A percentile compares a stretch with the other conserved stretches of the same genome.
Evolutionary conservation across 2,329 filamentous ascomycete genomes (phyloP).

Genomic region (Pseudodiploospora longispora): DNA sequence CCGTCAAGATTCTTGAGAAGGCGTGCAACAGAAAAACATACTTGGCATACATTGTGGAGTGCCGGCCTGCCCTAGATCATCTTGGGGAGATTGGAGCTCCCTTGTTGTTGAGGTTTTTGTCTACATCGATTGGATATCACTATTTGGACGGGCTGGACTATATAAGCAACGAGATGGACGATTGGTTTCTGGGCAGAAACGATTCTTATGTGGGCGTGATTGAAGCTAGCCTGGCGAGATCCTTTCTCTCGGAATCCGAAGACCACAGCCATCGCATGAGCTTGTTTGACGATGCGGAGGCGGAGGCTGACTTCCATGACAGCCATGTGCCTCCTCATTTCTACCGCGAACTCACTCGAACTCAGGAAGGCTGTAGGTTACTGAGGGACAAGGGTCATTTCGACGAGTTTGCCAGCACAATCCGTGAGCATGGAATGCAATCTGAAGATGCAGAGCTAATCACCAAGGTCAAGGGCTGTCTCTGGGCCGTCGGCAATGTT

Average conservation of each 20-base stretch:
- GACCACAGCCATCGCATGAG: slow-evolving; percentile 49
- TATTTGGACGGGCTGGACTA: slow-evolving; percentile 96
- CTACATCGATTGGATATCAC: slow-evolving; percentile 93
- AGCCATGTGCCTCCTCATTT: slow-evolving; percentile 88
- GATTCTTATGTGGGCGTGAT: slow-evolving; percentile 93
- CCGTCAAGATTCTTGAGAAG: slow-evolving; percentile 95
- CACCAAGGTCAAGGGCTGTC: slow-evolving; percentile 88
- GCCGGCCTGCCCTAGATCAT: slow-evolving; percentile 87
- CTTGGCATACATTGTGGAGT: slow-evolving; percentile 94
- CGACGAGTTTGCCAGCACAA: slow-evolving; percentile 82
- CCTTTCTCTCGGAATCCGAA: slow-evolving; percentile 62
- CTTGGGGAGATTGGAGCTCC: slow-evolving; percentile 95
- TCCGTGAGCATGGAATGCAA: slow-evolving; percentile 79
- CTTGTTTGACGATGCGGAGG: slow-evolving; percentile 50
- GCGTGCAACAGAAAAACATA: slow-evolving; percentile 89
- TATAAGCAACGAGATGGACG: slow-evolving; percentile 99
- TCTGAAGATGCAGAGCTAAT: slow-evolving; percentile 78
- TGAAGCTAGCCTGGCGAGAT: slow-evolving; percentile 86
- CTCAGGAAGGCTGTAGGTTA: slow-evolving; percentile 82
- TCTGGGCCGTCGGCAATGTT: slow-evolving; percentile 97
- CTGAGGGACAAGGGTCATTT: slow-evolving; percentile 93
- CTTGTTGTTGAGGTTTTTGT: slow-evolving; percentile 82
- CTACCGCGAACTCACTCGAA: slow-evolving; percentile 89
- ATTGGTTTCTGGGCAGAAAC: slow-evolving; percentile 96
- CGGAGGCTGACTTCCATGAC: slow-evolving; percentile 51